Evolutionary conservation across 352 stramenopile species (phyloP).

Genomic region (Pythium coloratum): DNA sequence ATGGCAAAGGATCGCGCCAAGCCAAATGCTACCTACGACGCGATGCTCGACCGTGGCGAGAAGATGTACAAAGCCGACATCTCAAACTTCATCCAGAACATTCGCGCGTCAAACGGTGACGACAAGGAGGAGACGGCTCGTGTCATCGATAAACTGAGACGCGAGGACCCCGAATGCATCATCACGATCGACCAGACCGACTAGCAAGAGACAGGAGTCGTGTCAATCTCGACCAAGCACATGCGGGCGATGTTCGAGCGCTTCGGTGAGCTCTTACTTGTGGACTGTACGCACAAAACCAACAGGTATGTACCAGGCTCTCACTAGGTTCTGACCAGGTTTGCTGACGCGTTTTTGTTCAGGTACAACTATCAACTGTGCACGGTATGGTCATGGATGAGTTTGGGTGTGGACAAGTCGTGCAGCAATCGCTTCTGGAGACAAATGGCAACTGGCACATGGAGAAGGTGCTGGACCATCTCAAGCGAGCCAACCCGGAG

Average conservation of each 20-base stretch:
- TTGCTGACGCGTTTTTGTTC: background rate
- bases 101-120: no score
- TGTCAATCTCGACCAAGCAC: background rate
- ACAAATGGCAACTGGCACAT: conserved; percentile 1
- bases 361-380: background rate
- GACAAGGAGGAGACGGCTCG: no score
- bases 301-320: background rate
- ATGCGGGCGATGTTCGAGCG: background rate
- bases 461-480: background rate
- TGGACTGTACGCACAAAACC: background rate
- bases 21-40: no score
- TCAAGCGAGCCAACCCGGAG: background rate
- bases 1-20: no score
- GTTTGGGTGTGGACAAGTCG: background rate
- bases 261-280: background rate
- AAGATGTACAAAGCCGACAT: no score
- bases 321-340: background rate
- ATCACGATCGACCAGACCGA: no score
- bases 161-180: no score
- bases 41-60: no score
- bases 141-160: no score
- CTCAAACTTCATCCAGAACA: no score
- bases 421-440: background rate
- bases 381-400: background rate
- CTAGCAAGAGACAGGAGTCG: background rate